These are phyloP conservation scores for Selaginella moellendorffii DNA, from an alignment of 75 land plant species.

Conservation along the genomic window DNA sequence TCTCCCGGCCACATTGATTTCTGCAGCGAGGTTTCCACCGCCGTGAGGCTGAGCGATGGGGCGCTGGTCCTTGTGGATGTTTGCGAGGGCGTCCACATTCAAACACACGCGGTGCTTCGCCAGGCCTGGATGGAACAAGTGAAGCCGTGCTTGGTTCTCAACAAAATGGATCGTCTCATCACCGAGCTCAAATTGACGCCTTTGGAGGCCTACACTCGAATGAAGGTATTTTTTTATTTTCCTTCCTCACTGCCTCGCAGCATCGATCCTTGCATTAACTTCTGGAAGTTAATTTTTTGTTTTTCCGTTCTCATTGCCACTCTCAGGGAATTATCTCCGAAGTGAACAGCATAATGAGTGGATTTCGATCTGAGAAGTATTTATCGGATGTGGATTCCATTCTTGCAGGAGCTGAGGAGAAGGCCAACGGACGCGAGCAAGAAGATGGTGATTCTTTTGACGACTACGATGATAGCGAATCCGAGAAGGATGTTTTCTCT, in stretches of 20 bases:
- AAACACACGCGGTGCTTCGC: conserved; percentile 86
- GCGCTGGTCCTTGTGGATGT: conserved; percentile 76
- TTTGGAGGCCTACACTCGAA: conserved; percentile 56
- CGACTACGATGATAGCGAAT: conserved; percentile 32
- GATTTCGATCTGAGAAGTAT: conserved; percentile 78
- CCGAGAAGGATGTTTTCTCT: conserved; percentile 68
- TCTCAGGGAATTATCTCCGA: conserved; percentile 52
- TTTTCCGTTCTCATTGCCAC: not conserved
- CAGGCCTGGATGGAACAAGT: conserved; percentile 86
- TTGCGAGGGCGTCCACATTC: conserved; percentile 89
- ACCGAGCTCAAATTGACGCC: conserved; percentile 62
- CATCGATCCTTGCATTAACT: not conserved
- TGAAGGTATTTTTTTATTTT: conserved; percentile 46
- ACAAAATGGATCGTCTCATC: conserved; percentile 81
- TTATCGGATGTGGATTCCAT: conserved; percentile 89
- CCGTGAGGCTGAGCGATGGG: conserved; percentile 76
- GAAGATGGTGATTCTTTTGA: conserved; percentile 9
- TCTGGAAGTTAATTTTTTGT: not conserved
- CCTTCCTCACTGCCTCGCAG: not conserved
- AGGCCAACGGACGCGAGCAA: conserved; percentile 20
- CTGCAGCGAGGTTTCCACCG: conserved; percentile 88
- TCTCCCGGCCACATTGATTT: conserved; percentile 96
- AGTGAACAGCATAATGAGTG: conserved; percentile 65
- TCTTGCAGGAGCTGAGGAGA: conserved; percentile 25
- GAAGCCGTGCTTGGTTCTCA: conserved; percentile 64